These are phyloP conservation scores for Aspergillus caelatus DNA, from an alignment of 2,329 filamentous ascomycete genomes.

Conservation along the genomic window DNA sequence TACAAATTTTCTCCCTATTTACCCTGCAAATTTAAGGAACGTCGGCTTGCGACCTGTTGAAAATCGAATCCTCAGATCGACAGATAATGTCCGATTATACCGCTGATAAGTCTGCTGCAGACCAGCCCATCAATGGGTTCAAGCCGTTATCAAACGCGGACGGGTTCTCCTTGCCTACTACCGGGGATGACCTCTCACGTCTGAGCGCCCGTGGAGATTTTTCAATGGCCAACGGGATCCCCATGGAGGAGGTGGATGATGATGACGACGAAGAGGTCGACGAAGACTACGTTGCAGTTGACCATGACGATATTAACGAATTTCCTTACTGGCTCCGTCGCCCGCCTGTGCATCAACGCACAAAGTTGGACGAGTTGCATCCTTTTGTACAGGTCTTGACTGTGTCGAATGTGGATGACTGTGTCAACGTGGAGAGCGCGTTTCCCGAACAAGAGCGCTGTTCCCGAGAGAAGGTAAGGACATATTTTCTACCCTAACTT, in stretches of 20 bases:
- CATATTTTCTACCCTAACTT: background rate
- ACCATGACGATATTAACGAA: slow-evolving; percentile 45
- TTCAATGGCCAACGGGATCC: slow-evolving; percentile 33
- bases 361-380: slow-evolving; percentile 61
- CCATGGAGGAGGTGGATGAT: slow-evolving; percentile 30
- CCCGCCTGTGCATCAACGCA: slow-evolving; percentile 39
- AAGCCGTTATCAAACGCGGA: slow-evolving; percentile 36
- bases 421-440: slow-evolving; percentile 60
- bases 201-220: slow-evolving; percentile 31
- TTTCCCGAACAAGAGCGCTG: slow-evolving; percentile 63
- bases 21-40: background rate
- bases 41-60: background rate
- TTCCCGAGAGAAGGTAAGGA: slow-evolving; percentile 62
- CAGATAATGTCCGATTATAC: slow-evolving; percentile 33
- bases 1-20: slow-evolving; percentile 1
- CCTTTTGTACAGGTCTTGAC: slow-evolving; percentile 76
- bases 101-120: slow-evolving; percentile 27
- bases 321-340: slow-evolving; percentile 47
- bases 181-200: slow-evolving; percentile 31
- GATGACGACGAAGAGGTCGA: slow-evolving; percentile 38
- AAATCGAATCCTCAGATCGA: background rate
- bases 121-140: slow-evolving; percentile 32
- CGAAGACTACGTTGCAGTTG: slow-evolving; percentile 46
- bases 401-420: slow-evolving; percentile 53
- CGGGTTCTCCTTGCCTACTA: slow-evolving; percentile 30